Conservation (phyloP, 352 stramenopile species). For the Globisporangium lucens region DNA sequence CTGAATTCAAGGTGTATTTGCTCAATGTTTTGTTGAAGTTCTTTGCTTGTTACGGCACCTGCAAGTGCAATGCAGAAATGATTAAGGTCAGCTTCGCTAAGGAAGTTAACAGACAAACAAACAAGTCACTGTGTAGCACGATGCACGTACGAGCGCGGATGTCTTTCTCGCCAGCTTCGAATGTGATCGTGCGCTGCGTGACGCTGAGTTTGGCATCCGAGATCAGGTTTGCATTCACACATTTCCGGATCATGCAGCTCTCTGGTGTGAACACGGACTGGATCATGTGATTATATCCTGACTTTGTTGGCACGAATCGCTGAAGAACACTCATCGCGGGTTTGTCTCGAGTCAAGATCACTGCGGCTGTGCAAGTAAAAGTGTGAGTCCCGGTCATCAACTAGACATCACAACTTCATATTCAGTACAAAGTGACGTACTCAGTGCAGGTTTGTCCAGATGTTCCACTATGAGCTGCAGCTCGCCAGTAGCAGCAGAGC, state of each 20-base stretch:
- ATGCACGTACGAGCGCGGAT: constrained; percentile 39
- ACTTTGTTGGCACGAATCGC: constrained; percentile 61
- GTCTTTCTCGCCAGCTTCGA: constrained; percentile 45
- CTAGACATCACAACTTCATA: background rate
- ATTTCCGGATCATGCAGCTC: constrained; percentile 52
- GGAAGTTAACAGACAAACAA: background rate
- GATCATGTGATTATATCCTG: constrained; percentile 68
- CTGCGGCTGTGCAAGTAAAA: constrained; percentile 14
- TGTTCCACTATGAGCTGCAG: constrained; percentile 55
- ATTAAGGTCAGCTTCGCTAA: background rate
- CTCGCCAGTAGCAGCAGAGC: constrained; percentile 32
- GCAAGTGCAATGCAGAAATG: constrained; percentile 16
- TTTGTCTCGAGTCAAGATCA: constrained; percentile 49
- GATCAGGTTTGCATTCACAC: constrained; percentile 53
- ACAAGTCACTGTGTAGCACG: background rate
- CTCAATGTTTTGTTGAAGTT: constrained; percentile 42
- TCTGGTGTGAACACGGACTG: constrained; percentile 67
- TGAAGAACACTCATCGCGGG: constrained; percentile 58
- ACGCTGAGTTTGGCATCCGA: constrained; percentile 34
- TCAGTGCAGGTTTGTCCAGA: constrained; percentile 36
- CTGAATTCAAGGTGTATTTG: constrained; percentile 58
- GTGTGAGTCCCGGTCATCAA: background rate
- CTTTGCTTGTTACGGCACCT: constrained; percentile 58
- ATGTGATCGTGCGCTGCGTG: constrained; percentile 52
- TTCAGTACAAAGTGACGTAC: constrained; percentile 18